These are phyloP conservation scores for Nakaseomyces sp. DNA, from an alignment of 1,139 yeast species.

Conservation along the genomic window DNA sequence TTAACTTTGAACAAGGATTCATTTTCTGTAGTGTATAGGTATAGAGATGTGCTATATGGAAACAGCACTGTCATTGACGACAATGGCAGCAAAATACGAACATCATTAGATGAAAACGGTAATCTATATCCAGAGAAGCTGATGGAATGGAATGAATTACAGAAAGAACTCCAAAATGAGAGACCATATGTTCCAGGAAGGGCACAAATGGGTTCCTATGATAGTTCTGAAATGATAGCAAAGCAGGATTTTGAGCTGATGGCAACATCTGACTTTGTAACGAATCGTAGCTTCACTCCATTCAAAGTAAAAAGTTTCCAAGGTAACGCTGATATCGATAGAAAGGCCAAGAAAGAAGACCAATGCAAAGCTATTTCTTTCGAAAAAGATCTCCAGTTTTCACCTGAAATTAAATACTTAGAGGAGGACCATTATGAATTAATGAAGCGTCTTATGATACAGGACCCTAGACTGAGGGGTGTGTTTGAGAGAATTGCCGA, in stretches of 20 bases:
- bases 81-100: no score
- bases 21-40: no score
- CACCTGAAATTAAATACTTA: background rate
- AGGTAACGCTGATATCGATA: background rate
- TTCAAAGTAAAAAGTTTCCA: background rate
- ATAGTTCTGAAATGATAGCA: background rate
- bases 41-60: no score
- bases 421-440: background rate
- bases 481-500: constrained; percentile 1
- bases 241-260: background rate
- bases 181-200: background rate
- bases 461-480: background rate
- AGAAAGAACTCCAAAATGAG: background rate
- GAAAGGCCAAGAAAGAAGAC: background rate
- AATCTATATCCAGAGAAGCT: background rate
- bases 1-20: no score
- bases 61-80: no score
- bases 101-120: background rate
- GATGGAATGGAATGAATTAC: background rate
- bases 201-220: background rate
- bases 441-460: background rate
- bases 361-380: background rate
- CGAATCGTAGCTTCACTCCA: background rate
- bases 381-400: background rate
- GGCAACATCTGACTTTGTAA: background rate